These are phyloP conservation scores for Cucurbita argyrosperma DNA, from an alignment of 306 rosid genomes.

Conservation along the genomic window DNA sequence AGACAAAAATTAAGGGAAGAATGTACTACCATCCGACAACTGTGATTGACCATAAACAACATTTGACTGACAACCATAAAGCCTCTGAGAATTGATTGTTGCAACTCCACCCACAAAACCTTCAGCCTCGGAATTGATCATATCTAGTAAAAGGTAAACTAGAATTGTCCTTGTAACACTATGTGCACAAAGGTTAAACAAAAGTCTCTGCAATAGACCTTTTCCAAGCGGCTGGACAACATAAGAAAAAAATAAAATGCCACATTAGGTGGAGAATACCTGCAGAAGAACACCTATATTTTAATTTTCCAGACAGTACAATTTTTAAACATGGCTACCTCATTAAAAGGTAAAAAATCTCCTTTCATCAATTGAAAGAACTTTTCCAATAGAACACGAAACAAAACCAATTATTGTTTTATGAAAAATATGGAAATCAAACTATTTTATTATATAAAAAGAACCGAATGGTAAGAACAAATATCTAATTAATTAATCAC, in stretches of 20 bases:
- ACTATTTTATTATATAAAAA: background rate
- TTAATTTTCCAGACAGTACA: background rate
- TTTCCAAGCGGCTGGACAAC: slow-evolving; percentile 84
- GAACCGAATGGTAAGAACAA: background rate
- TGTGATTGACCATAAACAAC: slow-evolving; percentile 92
- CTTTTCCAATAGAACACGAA: background rate
- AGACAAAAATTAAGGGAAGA: background rate
- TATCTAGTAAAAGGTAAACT: slow-evolving; percentile 54
- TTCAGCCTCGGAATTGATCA: slow-evolving; percentile 80
- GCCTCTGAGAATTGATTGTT: slow-evolving; percentile 62
- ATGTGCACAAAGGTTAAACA: slow-evolving; percentile 83
- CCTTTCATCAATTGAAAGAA: background rate
- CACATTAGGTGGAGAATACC: slow-evolving; percentile 12
- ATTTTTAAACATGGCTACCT: background rate
- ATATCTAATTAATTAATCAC: background rate
- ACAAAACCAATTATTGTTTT: background rate
- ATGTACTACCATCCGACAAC: slow-evolving; percentile 64
- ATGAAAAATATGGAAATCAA: background rate
- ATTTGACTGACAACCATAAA: slow-evolving; percentile 86
- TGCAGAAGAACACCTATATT: background rate
- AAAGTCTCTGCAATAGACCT: slow-evolving; percentile 93
- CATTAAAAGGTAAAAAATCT: background rate
- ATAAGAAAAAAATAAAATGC: slow-evolving; percentile 5
- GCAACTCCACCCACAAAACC: slow-evolving; percentile 43
- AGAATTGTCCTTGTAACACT: slow-evolving; percentile 70